These are phyloP conservation scores for Neospermospora avenae DNA, from an alignment of 2,329 filamentous ascomycete species.

Conservation along the genomic window DNA sequence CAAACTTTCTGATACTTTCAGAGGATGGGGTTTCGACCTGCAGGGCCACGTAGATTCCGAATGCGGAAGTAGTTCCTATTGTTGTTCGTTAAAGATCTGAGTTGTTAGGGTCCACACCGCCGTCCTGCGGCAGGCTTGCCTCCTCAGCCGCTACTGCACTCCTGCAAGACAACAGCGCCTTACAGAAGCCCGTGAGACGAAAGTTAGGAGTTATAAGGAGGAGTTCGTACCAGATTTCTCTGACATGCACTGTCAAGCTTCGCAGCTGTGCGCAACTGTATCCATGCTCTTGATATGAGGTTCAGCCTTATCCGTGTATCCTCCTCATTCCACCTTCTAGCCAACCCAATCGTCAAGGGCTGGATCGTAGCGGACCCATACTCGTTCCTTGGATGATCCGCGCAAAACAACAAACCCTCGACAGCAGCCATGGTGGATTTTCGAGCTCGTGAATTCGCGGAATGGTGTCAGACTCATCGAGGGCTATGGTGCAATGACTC, in stretches of 20 bases:
- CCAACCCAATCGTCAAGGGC: slow-evolving; percentile 40
- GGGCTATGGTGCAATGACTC: slow-evolving; percentile 25
- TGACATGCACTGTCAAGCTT: slow-evolving; percentile 19
- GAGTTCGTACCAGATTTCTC: slow-evolving; percentile 31
- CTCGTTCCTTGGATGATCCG: slow-evolving; percentile 39
- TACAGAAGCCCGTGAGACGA: slow-evolving; percentile 17
- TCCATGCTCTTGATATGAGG: slow-evolving; percentile 36
- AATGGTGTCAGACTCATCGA: slow-evolving; percentile 36
- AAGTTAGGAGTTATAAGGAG: slow-evolving; percentile 15
- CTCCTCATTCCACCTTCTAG: slow-evolving; percentile 39
- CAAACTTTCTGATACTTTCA: slow-evolving; percentile 22
- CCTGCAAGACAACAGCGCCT: slow-evolving; percentile 31
- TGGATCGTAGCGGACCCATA: slow-evolving; percentile 41
- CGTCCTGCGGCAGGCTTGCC: slow-evolving; percentile 23
- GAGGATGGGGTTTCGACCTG: slow-evolving; percentile 23
- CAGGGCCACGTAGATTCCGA: slow-evolving; percentile 31
- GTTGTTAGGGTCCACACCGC: slow-evolving; percentile 33
- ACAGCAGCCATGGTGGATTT: slow-evolving; percentile 43
- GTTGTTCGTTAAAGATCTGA: slow-evolving; percentile 33
- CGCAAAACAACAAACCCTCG: slow-evolving; percentile 41
- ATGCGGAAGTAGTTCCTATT: slow-evolving; percentile 31
- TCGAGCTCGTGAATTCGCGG: slow-evolving; percentile 33
- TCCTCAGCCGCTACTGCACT: slow-evolving; percentile 32
- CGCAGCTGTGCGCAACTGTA: slow-evolving; percentile 26
- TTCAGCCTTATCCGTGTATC: slow-evolving; percentile 36